Conservation (phyloP, 495 filamentous ascomycete species). For the Penicillium tannophilum region DNA sequence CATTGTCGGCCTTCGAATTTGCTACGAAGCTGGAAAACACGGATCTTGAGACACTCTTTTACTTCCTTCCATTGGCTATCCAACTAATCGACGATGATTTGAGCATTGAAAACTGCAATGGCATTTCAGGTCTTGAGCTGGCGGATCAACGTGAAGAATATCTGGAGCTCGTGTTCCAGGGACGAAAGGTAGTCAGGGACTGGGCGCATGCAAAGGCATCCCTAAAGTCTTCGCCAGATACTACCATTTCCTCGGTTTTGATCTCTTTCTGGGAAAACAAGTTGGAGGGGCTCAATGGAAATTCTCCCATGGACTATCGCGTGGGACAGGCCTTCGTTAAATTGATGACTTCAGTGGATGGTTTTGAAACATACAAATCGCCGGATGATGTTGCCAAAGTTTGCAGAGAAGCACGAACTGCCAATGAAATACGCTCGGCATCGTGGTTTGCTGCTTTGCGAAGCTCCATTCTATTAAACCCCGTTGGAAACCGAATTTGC, state of each 20-base stretch:
- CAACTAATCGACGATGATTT: slow-evolving; percentile 67
- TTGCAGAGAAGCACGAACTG: slow-evolving; percentile 38
- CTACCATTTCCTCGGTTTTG: slow-evolving; percentile 29
- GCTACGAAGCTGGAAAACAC: slow-evolving; percentile 31
- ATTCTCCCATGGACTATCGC: slow-evolving; percentile 39
- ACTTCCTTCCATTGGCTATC: slow-evolving; percentile 53
- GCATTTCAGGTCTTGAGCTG: slow-evolving; percentile 50
- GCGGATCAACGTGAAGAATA: slow-evolving; percentile 60
- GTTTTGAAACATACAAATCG: slow-evolving; percentile 27
- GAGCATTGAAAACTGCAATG: slow-evolving; percentile 57
- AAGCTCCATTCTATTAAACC: slow-evolving; percentile 36
- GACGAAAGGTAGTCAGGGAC: slow-evolving; percentile 53
- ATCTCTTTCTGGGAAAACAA: slow-evolving; percentile 40
- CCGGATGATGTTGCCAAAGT: slow-evolving; percentile 37
- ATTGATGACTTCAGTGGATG: slow-evolving; percentile 35
- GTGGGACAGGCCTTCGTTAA: slow-evolving; percentile 47
- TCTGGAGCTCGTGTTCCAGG: slow-evolving; percentile 59
- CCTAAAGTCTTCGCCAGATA: slow-evolving; percentile 11
- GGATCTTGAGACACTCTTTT: slow-evolving; percentile 42
- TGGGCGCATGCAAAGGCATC: slow-evolving; percentile 41
- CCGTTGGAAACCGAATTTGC: slow-evolving; percentile 48
- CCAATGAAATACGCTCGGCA: slow-evolving; percentile 45
- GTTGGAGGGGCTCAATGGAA: slow-evolving; percentile 34
- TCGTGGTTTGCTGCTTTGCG: slow-evolving; percentile 41
- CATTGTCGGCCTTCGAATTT: slow-evolving; percentile 48